A percentile compares a stretch with the other conserved stretches of the same genome.
phyloP scores from a whole-genome alignment of 345 rosid species.

The Salix caprea region DNA sequence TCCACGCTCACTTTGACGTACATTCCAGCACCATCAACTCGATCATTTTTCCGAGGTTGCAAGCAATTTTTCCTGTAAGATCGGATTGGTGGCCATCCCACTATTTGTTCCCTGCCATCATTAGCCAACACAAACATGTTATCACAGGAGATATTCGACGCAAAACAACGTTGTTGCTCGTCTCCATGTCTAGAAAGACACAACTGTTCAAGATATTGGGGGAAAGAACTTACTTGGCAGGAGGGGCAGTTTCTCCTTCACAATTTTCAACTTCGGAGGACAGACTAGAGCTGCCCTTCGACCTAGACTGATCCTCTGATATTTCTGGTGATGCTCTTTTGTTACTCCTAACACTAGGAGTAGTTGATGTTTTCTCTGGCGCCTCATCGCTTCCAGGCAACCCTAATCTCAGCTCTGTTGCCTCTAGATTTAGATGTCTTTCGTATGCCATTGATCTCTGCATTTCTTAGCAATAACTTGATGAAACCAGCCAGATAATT shows the following conservation, averaged over 20 bases:
- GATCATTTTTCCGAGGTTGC: not conserved
- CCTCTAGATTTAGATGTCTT: conserved; percentile 23
- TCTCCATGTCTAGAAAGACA: not conserved
- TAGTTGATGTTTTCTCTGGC: not conserved
- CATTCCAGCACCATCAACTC: not conserved
- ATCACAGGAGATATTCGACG: not conserved
- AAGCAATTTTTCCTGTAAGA: conserved; percentile 17
- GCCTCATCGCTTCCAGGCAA: conserved; percentile 18
- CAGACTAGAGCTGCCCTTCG: conserved; percentile 14
- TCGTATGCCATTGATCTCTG: conserved; percentile 24
- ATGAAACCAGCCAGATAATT: not conserved
- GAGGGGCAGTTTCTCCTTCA: conserved; percentile 24
- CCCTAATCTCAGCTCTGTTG: conserved; percentile 24
- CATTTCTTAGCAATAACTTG: conserved; percentile 1
- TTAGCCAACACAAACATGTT: not conserved
- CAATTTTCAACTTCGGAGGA: conserved; percentile 14
- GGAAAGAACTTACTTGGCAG: conserved; percentile 47
- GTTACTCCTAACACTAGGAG: not conserved
- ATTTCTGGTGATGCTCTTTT: conserved; percentile 34
- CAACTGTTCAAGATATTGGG: not conserved
- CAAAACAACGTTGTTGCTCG: not conserved
- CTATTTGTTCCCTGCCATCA: conserved; percentile 20
- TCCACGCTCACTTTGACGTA: conserved; percentile 24
- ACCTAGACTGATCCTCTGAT: conserved; percentile 25
- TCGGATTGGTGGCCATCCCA: conserved; percentile 31